phyloP scores from a whole-genome alignment of 2,329 filamentous ascomycete species.

The Neoscytalidium dimidiatum region DNA sequence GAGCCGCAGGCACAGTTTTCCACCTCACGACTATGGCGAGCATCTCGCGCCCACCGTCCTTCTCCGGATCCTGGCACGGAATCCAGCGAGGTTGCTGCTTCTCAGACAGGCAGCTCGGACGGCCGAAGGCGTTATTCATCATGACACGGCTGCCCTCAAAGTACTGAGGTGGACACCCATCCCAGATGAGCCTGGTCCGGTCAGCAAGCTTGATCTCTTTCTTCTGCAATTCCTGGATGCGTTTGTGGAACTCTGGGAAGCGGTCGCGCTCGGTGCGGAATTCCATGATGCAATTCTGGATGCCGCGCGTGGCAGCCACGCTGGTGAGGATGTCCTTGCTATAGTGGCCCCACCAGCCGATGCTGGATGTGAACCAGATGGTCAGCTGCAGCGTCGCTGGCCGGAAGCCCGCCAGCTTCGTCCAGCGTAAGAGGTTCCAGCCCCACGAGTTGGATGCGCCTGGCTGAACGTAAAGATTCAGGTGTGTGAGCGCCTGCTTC shows the following conservation, averaged over 20 bases:
- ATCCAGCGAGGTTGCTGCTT: not conserved
- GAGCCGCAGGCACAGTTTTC: not conserved
- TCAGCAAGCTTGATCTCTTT: not conserved
- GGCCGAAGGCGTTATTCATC: slow-evolving; percentile 1
- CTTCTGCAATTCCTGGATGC: not conserved
- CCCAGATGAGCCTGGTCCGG: not conserved
- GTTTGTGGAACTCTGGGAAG: slow-evolving; percentile 1
- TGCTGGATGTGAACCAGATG: slow-evolving; percentile 1
- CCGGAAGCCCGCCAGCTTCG: not conserved
- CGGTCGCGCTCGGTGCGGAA: not conserved
- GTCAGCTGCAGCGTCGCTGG: slow-evolving; percentile 10
- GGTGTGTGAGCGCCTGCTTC: not conserved
- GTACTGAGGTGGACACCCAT: not conserved
- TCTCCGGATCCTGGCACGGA: not conserved
- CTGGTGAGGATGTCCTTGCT: not conserved
- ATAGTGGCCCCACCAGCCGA: not conserved
- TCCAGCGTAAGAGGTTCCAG: slow-evolving; percentile 6
- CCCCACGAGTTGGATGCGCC: not conserved
- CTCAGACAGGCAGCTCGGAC: not conserved
- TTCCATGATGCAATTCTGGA: not conserved
- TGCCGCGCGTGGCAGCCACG: not conserved
- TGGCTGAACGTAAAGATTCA: slow-evolving; percentile 9
- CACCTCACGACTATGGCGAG: slow-evolving; percentile 1
- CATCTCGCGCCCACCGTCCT: not conserved
- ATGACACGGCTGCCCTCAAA: slow-evolving; percentile 1